These are phyloP conservation scores for Actinomucor elegans DNA, from an alignment of 371 early-diverging fungal genomes.

Conservation along the genomic window DNA sequence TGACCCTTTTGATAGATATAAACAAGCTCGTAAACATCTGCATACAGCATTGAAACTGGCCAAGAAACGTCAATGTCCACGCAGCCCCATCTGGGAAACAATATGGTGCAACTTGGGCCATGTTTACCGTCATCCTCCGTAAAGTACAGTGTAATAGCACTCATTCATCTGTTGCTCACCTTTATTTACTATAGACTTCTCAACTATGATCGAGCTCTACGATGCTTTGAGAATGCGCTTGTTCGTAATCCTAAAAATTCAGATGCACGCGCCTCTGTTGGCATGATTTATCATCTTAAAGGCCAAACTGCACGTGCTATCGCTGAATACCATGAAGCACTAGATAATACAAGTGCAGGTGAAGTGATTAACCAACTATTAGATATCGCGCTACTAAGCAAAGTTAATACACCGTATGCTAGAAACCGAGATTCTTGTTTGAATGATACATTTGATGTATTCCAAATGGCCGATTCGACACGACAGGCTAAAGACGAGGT, in stretches of 20 bases:
- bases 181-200: constrained; percentile 1
- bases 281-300: constrained; percentile 54
- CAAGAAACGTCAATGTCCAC: constrained; percentile 38
- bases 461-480: constrained; percentile 1
- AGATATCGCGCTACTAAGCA: constrained; percentile 2
- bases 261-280: constrained; percentile 43
- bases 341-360: background rate
- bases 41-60: constrained; percentile 53
- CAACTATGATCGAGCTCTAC: constrained; percentile 36
- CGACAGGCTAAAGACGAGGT: constrained; percentile 3
- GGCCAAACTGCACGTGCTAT: constrained; percentile 53
- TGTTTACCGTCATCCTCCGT: constrained; percentile 64
- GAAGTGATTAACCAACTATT: constrained; percentile 10
- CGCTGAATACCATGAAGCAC: constrained; percentile 50
- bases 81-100: constrained; percentile 54
- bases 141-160: constrained; percentile 1
- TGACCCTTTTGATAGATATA: constrained; percentile 56
- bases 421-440: background rate
- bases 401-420: background rate
- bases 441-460: constrained; percentile 5
- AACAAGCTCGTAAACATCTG: constrained; percentile 51
- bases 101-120: constrained; percentile 74
- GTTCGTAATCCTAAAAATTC: constrained; percentile 32
- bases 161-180: background rate
- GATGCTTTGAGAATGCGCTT: constrained; percentile 53